These are phyloP conservation scores for Polygonum aviculare DNA, from an alignment of 148 eudicot species.

Conservation along the genomic window DNA sequence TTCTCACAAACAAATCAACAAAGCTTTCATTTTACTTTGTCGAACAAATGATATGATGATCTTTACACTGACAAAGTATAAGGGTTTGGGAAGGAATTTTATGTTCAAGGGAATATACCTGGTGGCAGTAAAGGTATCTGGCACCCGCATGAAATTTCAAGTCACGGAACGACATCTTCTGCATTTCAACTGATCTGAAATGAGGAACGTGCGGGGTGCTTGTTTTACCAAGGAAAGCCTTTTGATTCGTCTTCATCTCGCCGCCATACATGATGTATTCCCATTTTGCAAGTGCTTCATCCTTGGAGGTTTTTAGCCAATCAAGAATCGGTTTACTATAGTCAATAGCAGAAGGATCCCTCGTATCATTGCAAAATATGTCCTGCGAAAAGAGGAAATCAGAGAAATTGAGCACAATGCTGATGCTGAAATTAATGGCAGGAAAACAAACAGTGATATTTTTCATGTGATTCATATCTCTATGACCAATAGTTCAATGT, in stretches of 20 bases:
- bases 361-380: conserved; percentile 68
- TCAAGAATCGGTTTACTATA: conserved; percentile 76
- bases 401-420: neutral
- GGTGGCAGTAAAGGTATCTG: conserved; percentile 90
- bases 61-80: neutral
- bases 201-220: conserved; percentile 37
- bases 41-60: neutral
- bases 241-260: conserved; percentile 33
- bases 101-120: conserved; percentile 29
- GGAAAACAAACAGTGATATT: neutral
- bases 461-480: neutral
- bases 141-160: conserved; percentile 74
- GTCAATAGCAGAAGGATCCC: conserved; percentile 55
- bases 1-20: neutral
- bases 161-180: conserved; percentile 58
- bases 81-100: neutral
- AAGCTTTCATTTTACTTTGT: neutral
- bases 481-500: neutral
- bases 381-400: conserved; percentile 32
- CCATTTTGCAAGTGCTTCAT: conserved; percentile 78
- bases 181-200: conserved; percentile 55
- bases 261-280: conserved; percentile 65
- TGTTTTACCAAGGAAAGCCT: conserved; percentile 26
- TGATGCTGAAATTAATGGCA: neutral
- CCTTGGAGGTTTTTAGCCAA: conserved; percentile 62